A percentile compares a stretch with the other conserved stretches of the same genome.
These are phyloP conservation scores for Symbiodinium natans DNA, from an alignment of 73 alveolate genomes.

Conservation along the genomic window DNA sequence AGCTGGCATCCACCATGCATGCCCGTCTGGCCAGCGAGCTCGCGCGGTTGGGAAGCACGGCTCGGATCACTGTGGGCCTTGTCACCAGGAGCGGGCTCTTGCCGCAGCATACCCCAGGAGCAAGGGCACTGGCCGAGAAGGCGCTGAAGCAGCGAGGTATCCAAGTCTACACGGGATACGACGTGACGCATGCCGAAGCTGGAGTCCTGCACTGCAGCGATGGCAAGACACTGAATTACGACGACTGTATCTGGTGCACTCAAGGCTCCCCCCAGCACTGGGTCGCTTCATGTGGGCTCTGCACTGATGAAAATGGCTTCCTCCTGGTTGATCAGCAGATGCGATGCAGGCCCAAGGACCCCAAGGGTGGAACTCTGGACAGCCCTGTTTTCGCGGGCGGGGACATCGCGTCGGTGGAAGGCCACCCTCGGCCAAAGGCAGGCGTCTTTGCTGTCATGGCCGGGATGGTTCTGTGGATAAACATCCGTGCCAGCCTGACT, in stretches of 20 bases:
- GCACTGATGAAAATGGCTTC: constrained; percentile 35
- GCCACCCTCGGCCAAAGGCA: constrained; percentile 83
- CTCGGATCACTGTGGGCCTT: constrained; percentile 26
- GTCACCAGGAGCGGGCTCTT: constrained; percentile 43
- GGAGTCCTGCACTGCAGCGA: constrained; percentile 53
- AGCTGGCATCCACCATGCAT: constrained; percentile 56
- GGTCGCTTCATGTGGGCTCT: constrained; percentile 46
- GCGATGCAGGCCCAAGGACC: background rate
- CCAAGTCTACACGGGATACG: constrained; percentile 67
- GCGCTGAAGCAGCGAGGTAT: constrained; percentile 47
- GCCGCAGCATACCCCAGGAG: constrained; percentile 76
- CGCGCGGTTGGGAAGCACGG: background rate
- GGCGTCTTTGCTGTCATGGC: constrained; percentile 27
- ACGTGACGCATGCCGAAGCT: constrained; percentile 46
- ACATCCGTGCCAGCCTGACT: constrained; percentile 20
- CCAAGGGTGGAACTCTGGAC: background rate
- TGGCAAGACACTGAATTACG: constrained; percentile 26
- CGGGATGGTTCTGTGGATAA: constrained; percentile 35
- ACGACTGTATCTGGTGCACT: constrained; percentile 87
- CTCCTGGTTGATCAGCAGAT: constrained; percentile 8
- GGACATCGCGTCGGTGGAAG: constrained; percentile 47
- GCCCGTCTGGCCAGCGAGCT: constrained; percentile 53
- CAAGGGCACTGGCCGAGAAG: constrained; percentile 45
- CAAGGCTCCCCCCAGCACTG: constrained; percentile 70
- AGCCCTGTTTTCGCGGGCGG: constrained; percentile 67